Evolutionary conservation across 2,329 filamentous ascomycete species (phyloP).

Genomic region (Colletotrichum caudatum): DNA sequence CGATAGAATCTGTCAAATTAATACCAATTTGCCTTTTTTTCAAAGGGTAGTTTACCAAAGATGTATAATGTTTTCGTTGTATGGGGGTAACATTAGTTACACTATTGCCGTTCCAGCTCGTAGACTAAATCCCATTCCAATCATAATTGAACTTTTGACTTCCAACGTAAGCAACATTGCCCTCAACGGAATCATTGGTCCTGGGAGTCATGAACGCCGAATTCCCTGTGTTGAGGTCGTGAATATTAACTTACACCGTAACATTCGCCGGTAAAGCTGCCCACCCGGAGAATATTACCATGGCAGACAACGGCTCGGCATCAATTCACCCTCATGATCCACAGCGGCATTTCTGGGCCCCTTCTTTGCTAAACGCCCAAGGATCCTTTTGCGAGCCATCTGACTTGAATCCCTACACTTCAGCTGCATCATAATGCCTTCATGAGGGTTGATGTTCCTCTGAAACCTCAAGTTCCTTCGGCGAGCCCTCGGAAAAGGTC

Average conservation of each 20-base stretch:
- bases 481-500: background rate
- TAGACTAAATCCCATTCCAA: too few relatives aligned
- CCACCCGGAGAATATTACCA: background rate
- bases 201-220: background rate
- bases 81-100: too few relatives aligned
- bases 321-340: background rate
- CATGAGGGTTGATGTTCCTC: background rate
- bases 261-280: background rate
- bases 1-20: background rate
- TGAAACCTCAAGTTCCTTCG: background rate
- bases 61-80: too few relatives aligned
- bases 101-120: too few relatives aligned
- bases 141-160: too few relatives aligned
- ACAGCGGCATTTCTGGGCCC: background rate
- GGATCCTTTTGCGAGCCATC: constrained; percentile 10
- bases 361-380: constrained; percentile 3
- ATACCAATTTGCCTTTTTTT: background rate
- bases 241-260: rapidly evolving
- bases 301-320: background rate
- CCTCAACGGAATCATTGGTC: background rate
- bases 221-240: background rate
- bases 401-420: constrained; percentile 15
- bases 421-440: background rate
- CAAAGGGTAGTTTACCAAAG: too few relatives aligned
- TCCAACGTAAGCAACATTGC: background rate